Conservation (phyloP, 2,329 filamentous ascomycete genomes). For the Bipolaris sorokiniana region DNA sequence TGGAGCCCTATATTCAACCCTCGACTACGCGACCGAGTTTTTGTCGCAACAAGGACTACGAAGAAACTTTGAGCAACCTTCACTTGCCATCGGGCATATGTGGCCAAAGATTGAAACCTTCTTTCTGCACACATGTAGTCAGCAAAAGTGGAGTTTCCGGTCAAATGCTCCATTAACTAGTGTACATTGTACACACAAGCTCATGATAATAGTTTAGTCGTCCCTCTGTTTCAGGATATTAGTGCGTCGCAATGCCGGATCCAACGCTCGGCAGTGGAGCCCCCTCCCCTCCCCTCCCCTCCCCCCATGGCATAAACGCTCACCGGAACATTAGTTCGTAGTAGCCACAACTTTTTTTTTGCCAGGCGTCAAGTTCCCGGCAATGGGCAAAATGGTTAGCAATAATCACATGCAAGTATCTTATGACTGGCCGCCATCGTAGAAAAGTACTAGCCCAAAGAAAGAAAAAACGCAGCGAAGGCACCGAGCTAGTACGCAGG, state of each 20-base stretch:
- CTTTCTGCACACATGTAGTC: neutral
- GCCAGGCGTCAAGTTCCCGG: constrained; percentile 3
- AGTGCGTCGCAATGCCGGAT: constrained; percentile 3
- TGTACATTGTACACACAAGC: too few species aligned
- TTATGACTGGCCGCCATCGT: neutral
- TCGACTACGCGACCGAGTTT: neutral
- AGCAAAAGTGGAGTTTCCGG: too few species aligned
- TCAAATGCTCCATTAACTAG: too few species aligned
- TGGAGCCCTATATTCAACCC: neutral
- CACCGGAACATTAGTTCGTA: constrained; percentile 21
- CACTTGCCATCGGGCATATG: neutral
- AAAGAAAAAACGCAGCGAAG: constrained; percentile 10
- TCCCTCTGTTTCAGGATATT: constrained; percentile 10
- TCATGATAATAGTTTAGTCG: neutral
- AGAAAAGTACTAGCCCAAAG: too few species aligned
- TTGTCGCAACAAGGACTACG: neutral
- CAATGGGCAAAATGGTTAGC: constrained; percentile 4
- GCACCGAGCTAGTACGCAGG: constrained; percentile 3
- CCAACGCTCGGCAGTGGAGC: constrained; percentile 11
- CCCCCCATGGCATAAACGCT: constrained; percentile 12
- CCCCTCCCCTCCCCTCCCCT: neutral
- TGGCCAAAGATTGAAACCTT: neutral
- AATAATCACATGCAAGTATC: constrained; percentile 14
- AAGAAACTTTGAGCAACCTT: neutral
- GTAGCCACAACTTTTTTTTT: neutral